phyloP scores from a whole-genome alignment of 2,329 filamentous ascomycete genomes.

The Fusarium citri region DNA sequence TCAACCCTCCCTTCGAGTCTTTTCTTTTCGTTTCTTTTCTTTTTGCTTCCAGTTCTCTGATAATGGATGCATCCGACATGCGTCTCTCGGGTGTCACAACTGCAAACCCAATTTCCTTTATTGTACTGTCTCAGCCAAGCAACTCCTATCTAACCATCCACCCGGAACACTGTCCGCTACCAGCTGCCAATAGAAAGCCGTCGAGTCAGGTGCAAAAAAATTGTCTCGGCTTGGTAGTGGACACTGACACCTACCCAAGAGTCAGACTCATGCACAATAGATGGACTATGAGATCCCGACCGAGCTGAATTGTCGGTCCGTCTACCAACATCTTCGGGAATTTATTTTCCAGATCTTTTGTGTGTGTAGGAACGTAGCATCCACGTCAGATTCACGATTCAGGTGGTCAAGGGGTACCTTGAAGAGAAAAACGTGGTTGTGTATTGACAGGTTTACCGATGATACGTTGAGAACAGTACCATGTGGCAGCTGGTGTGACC shows the following conservation, averaged over 20 bases:
- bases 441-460: slow-evolving; percentile 23
- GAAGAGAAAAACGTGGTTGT: slow-evolving; percentile 14
- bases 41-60: slow-evolving; percentile 17
- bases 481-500: slow-evolving; percentile 24
- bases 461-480: slow-evolving; percentile 4
- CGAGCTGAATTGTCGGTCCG: slow-evolving; percentile 39
- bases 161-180: not conserved
- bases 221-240: slow-evolving; percentile 8
- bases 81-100: not conserved
- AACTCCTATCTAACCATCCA: not conserved
- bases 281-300: slow-evolving; percentile 29
- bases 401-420: slow-evolving; percentile 20
- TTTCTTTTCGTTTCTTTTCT: not conserved
- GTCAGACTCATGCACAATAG: slow-evolving; percentile 22
- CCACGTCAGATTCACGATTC: slow-evolving; percentile 37
- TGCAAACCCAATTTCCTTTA: slow-evolving; percentile 3
- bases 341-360: slow-evolving; percentile 3
- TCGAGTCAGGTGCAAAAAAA: slow-evolving; percentile 25
- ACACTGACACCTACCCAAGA: slow-evolving; percentile 26
- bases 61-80: slow-evolving; percentile 18
- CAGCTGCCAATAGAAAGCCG: slow-evolving; percentile 28
- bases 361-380: slow-evolving; percentile 6
- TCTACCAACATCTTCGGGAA: slow-evolving; percentile 16
- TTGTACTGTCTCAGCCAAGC: not conserved
- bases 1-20: slow-evolving; percentile 6